These are phyloP conservation scores for Aspergillus chevalieri DNA, from an alignment of 2,329 filamentous ascomycete genomes.

Conservation along the genomic window DNA sequence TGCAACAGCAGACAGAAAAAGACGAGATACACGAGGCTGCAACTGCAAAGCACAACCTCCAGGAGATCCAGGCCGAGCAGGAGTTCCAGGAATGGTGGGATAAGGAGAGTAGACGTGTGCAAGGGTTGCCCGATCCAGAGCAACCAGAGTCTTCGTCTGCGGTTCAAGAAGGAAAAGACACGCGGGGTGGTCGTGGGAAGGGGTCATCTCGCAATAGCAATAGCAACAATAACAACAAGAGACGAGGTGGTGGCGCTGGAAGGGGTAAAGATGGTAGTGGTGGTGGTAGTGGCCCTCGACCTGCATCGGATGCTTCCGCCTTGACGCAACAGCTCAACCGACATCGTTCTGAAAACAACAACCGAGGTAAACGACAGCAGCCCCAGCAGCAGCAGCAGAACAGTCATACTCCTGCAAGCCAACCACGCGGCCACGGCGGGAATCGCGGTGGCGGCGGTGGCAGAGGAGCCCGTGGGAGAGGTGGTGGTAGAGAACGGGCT, in stretches of 20 bases:
- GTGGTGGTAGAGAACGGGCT: conserved; percentile 15
- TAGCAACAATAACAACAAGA: conserved; percentile 1
- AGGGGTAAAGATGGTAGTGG: conserved; percentile 5
- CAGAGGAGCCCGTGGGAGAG: conserved; percentile 9
- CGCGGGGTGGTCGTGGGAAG: conserved; percentile 10
- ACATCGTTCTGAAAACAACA: neutral
- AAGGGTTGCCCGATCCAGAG: conserved; percentile 25
- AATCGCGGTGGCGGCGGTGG: conserved; percentile 18
- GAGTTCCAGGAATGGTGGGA: conserved; percentile 70
- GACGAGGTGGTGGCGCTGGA: conserved; percentile 2
- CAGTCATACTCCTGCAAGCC: too few relatives aligned
- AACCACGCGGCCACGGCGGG: neutral
- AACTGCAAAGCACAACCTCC: conserved; percentile 72
- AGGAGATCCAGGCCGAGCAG: conserved; percentile 95
- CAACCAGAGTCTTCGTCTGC: conserved; percentile 5
- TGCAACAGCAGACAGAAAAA: conserved; percentile 79
- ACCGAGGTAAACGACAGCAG: neutral
- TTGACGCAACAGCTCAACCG: conserved; percentile 8
- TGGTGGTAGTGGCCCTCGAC: conserved; percentile 3
- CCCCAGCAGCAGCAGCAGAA: neutral
- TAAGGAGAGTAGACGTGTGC: conserved; percentile 33
- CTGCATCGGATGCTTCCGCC: conserved; percentile 3
- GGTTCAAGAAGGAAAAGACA: conserved; percentile 9
- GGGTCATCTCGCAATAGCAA: neutral
- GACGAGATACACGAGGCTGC: conserved; percentile 73